These are phyloP conservation scores for Chaetoceros muelleri DNA, from an alignment of 108 stramenopile species.

Conservation along the genomic window DNA sequence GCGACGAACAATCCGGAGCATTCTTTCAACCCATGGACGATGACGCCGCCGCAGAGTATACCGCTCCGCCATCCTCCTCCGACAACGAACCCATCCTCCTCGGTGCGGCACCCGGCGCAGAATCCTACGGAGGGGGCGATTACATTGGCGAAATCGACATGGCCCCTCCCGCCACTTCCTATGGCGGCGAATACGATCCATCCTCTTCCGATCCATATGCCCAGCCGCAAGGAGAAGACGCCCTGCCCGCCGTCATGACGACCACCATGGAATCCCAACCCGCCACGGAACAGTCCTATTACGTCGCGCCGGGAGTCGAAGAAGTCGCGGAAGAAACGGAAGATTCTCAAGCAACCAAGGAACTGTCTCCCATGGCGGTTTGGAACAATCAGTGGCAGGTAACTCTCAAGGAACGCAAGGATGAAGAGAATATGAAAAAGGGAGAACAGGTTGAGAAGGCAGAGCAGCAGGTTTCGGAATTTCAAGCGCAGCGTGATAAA, in stretches of 20 bases:
- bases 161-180: slow-evolving; percentile 8
- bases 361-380: slow-evolving; percentile 53
- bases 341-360: not conserved
- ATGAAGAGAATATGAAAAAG: slow-evolving; percentile 69
- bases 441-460: slow-evolving; percentile 57
- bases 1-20: slow-evolving; percentile 22
- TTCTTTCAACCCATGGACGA: slow-evolving; percentile 22
- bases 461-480: slow-evolving; percentile 39
- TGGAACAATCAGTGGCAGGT: slow-evolving; percentile 82
- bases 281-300: slow-evolving; percentile 8
- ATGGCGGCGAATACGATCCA: slow-evolving; percentile 6
- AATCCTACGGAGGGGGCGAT: slow-evolving; percentile 1
- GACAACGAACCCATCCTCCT: slow-evolving; percentile 14
- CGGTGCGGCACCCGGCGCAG: slow-evolving; percentile 2
- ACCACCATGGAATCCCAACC: slow-evolving; percentile 2
- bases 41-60: not conserved
- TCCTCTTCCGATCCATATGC: slow-evolving; percentile 1
- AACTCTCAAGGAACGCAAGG: slow-evolving; percentile 58
- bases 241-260: slow-evolving; percentile 1
- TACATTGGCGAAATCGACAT: slow-evolving; percentile 3
- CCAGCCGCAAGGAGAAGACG: slow-evolving; percentile 21
- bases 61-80: not conserved
- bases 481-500: slow-evolving; percentile 52
- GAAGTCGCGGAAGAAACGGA: slow-evolving; percentile 1
- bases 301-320: not conserved